Conservation (phyloP, 345 rosid species). For the Syzygium grande region DNA sequence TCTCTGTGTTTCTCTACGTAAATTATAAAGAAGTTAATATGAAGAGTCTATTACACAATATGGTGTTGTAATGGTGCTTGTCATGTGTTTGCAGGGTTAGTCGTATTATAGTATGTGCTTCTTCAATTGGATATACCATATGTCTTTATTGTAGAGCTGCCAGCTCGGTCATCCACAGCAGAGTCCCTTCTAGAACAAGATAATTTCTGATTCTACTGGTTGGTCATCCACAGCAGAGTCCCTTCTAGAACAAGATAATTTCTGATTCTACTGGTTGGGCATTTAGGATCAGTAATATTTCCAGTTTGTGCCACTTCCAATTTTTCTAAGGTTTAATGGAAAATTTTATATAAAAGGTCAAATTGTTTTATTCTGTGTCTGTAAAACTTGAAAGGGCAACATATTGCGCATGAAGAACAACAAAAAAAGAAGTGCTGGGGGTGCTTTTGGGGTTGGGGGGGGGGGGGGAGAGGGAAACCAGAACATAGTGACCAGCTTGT, state of each 20-base stretch:
- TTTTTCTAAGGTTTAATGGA: neutral
- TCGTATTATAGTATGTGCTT: neutral
- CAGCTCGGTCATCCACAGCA: neutral
- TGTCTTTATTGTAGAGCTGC: neutral
- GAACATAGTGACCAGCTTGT: neutral
- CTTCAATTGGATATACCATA: neutral
- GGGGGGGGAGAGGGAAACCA: neutral
- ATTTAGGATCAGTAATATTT: neutral
- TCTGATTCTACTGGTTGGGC: neutral
- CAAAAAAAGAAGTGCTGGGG: neutral
- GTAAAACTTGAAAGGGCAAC: neutral
- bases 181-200: neutral
- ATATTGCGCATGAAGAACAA: neutral
- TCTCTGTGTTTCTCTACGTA: neutral
- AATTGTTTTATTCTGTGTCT: neutral
- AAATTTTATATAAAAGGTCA: neutral
- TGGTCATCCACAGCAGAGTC: neutral
- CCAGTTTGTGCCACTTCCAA: neutral
- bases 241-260: neutral
- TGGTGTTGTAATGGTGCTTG: neutral
- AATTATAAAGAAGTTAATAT: neutral
- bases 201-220: neutral
- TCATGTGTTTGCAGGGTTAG: neutral
- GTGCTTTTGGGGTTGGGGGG: neutral
- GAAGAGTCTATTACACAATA: neutral